Evolutionary conservation across 1,284 basidiomycete genomes (phyloP).

Genomic region (Rhodotorula sp.): DNA sequence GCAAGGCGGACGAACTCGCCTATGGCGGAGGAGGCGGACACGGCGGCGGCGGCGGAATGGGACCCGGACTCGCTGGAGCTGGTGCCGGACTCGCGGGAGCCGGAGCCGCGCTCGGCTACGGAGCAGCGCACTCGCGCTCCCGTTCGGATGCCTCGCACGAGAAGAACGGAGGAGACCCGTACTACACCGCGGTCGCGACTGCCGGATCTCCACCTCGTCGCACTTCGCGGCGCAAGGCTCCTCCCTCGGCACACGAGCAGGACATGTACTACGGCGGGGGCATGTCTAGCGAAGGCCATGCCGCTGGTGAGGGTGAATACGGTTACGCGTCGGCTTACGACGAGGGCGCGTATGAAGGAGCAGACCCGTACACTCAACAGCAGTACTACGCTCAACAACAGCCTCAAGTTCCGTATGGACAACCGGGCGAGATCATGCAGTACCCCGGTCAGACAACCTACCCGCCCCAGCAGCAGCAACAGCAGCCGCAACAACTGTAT

Average conservation of each 20-base stretch:
- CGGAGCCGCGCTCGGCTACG: neutral
- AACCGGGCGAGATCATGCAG: conserved; percentile 8
- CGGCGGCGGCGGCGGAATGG: neutral
- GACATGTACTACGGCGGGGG: conserved; percentile 27
- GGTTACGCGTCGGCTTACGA: neutral
- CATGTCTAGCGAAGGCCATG: neutral
- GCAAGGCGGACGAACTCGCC: conserved; percentile 1
- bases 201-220: conserved; percentile 5
- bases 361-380: neutral
- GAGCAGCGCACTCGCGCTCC: neutral
- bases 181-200: conserved; percentile 2
- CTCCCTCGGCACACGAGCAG: conserved; percentile 22
- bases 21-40: neutral
- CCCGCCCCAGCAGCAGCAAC: neutral
- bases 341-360: neutral
- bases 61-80: neutral
- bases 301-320: neutral
- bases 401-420: conserved; percentile 1
- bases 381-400: neutral
- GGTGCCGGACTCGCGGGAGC: neutral
- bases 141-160: neutral
- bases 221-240: conserved; percentile 1
- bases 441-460: conserved; percentile 3
- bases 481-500: neutral
- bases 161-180: neutral